Conservation (phyloP, 306 rosid species). For the Benincasa hispida region DNA sequence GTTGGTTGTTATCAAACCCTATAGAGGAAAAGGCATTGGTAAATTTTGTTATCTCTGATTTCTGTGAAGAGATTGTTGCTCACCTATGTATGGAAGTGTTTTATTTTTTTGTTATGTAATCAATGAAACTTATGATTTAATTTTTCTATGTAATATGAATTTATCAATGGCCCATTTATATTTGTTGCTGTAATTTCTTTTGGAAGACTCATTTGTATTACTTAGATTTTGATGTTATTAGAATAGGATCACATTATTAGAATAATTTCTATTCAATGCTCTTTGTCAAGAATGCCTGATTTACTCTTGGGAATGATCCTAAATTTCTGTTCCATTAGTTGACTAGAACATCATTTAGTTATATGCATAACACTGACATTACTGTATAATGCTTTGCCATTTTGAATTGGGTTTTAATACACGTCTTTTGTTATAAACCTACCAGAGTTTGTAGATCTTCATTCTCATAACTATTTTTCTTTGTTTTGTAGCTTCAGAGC, state of each 20-base stretch:
- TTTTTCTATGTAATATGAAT: not conserved
- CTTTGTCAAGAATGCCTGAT: not conserved
- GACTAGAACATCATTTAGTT: not conserved
- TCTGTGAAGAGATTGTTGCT: not conserved
- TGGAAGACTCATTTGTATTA: not conserved
- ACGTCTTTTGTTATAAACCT: not conserved
- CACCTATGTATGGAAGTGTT: not conserved
- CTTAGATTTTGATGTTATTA: not conserved
- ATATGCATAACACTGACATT: not conserved
- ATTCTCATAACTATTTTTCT: not conserved
- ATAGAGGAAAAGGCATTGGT: slow-evolving; percentile 91
- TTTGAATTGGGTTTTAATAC: not conserved
- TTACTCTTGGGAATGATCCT: not conserved
- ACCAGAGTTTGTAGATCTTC: not conserved
- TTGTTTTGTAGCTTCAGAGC: slow-evolving; percentile 63
- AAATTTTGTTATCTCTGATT: not conserved
- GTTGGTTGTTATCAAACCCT: slow-evolving; percentile 85
- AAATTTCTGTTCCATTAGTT: not conserved
- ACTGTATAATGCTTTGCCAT: not conserved
- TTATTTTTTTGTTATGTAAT: not conserved
- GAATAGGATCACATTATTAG: not conserved
- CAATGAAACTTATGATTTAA: not conserved
- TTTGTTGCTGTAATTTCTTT: not conserved
- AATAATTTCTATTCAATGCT: not conserved
- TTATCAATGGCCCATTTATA: not conserved